Evolutionary conservation across 441 rosid species (phyloP), one percentile per base, ranked within the genome.

Genomic region (Populus hybrid): DNA sequence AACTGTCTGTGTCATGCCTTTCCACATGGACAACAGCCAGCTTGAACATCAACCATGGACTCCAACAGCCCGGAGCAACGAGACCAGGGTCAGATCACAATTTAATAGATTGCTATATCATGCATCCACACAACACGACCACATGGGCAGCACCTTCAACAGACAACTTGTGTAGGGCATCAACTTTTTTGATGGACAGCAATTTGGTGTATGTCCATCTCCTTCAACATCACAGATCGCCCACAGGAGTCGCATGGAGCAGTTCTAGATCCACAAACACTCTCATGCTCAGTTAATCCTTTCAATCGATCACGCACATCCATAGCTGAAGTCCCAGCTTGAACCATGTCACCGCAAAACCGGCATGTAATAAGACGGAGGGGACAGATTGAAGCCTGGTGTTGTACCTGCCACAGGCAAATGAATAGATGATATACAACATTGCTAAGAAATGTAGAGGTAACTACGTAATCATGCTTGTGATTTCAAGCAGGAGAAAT

Each of bases 261-360:
- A 12, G 98, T 95, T 84, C 97, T 90, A 5, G 98, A 94, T 66
- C 98, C 98, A 71, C 97, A 96, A 9, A 78, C 38, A 88, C 98
- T 94, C 85, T 96, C 97, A 74, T 94, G 98, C 89, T 94, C 94
- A 0, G 90, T 89, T n/a, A 95, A 85, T 14, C 98, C 99, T 81
- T 95, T 88, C 76, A 95, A 73, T 77, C 90, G 88, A 86, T 93
- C 97, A 40, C 98, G 80, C 35, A 57, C 79, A 77, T 94, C 97
- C 85, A 85, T 79, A 12, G 99, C 93, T 1, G 89, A 86, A 77
- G 76, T 88, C 69, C 97, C 99, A 0, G 98, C 98, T 82, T 83
- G 92, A 67, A 96, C 98, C 96, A 94, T 91, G 83, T 94, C 99
- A 59, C 99, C 98, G 24, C 99, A 94, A 83, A 90, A 94, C 61